A percentile compares a stretch with the other conserved stretches of the same genome.
These are phyloP conservation scores for Emydomyces testavorans DNA, from an alignment of 2,329 filamentous ascomycete species.

Conservation along the genomic window DNA sequence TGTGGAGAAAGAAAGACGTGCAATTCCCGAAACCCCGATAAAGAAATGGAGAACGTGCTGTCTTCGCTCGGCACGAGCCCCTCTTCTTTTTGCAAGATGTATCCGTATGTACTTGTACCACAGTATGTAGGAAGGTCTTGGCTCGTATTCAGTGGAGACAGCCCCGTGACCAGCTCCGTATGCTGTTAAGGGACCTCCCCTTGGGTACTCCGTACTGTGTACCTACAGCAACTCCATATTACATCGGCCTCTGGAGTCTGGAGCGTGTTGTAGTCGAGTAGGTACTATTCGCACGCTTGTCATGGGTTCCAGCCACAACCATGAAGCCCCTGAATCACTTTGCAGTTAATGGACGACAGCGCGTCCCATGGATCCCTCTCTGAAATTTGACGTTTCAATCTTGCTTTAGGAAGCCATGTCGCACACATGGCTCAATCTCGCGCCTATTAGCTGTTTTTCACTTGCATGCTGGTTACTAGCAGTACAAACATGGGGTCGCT, in stretches of 20 bases:
- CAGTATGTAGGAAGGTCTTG: neutral
- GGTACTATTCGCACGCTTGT: conserved; percentile 3
- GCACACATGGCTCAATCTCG: conserved; percentile 4
- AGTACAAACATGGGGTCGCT: too few relatives aligned
- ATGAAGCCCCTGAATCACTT: neutral
- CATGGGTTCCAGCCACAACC: neutral
- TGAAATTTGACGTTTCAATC: neutral
- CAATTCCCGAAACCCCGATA: conserved; percentile 10
- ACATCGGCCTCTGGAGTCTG: too few relatives aligned
- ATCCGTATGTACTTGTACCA: too few relatives aligned
- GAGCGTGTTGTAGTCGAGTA: too few relatives aligned
- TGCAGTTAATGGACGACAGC: neutral
- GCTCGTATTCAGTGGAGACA: conserved; percentile 9
- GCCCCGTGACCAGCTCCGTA: conserved; percentile 9
- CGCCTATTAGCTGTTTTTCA: neutral
- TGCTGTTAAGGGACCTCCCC: neutral
- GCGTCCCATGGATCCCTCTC: conserved; percentile 1
- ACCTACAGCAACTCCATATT: too few relatives aligned
- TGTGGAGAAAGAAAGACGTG: conserved; percentile 1
- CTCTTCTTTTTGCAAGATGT: neutral
- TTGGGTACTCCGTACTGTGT: too few relatives aligned
- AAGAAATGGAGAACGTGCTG: conserved; percentile 8
- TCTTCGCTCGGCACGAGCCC: neutral
- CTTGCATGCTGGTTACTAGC: too few relatives aligned
- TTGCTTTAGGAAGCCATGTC: conserved; percentile 8